Conservation (phyloP, 2,329 filamentous ascomycete species). For the Apiospora sp. region DNA sequence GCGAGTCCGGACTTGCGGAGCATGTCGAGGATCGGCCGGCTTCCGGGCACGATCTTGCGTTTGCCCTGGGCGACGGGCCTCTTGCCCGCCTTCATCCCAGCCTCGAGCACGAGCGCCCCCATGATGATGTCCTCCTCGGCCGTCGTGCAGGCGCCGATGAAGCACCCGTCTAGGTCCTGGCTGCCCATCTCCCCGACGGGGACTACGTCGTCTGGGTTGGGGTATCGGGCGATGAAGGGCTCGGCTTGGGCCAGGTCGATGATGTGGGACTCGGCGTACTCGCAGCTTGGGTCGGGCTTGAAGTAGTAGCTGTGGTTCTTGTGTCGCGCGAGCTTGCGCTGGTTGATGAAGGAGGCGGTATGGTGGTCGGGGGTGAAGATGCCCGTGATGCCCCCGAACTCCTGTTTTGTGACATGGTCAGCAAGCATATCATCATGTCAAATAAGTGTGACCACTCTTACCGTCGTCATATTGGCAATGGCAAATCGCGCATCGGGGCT, state of each 20-base stretch:
- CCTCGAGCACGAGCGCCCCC: constrained; percentile 49
- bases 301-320: constrained; percentile 48
- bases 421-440: background rate
- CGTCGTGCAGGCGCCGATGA: constrained; percentile 57
- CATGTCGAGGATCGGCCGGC: constrained; percentile 47
- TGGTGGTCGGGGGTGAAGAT: constrained; percentile 50
- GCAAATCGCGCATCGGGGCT: constrained; percentile 54
- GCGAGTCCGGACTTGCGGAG: constrained; percentile 45
- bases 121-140: constrained; percentile 54
- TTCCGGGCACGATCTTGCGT: constrained; percentile 51
- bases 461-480: constrained; percentile 55
- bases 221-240: constrained; percentile 50
- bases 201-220: constrained; percentile 53
- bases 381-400: constrained; percentile 53
- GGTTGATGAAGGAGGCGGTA: constrained; percentile 45
- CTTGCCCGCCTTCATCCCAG: constrained; percentile 44
- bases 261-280: constrained; percentile 46
- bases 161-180: constrained; percentile 49
- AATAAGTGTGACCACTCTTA: constrained; percentile 28
- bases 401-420: constrained; percentile 31
- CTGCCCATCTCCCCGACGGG: constrained; percentile 45
- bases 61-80: constrained; percentile 43
- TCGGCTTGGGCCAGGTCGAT: constrained; percentile 49
- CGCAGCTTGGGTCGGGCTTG: constrained; percentile 46
- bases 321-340: constrained; percentile 44